Conservation (phyloP, 768 basidiomycete species). For the Trametes cubensis region DNA sequence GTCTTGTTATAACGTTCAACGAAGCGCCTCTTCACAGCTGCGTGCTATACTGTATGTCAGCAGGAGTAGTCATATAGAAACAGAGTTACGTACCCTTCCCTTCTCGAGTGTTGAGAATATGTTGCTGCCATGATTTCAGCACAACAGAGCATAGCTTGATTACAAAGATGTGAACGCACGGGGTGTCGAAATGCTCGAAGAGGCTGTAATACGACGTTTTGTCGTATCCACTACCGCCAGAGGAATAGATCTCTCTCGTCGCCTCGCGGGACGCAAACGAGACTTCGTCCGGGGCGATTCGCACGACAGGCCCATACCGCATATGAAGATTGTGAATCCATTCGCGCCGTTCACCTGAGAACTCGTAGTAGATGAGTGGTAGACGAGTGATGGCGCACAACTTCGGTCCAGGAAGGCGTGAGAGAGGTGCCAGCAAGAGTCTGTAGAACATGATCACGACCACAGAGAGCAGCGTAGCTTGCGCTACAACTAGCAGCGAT, state of each 20-base stretch:
- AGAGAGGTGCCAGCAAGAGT: conserved; percentile 19
- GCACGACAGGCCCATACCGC: conserved; percentile 26
- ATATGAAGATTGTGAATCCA: conserved; percentile 26
- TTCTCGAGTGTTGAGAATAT: conserved; percentile 26
- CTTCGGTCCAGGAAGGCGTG: conserved; percentile 20
- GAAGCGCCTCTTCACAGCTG: conserved; percentile 23
- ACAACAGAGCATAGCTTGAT: no score
- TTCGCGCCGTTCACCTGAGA: conserved; percentile 17
- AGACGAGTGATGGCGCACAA: conserved; percentile 22
- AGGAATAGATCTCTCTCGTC: conserved; percentile 28
- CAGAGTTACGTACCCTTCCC: conserved; percentile 2
- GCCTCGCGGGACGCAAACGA: conserved; percentile 28
- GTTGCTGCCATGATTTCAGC: conserved; percentile 14
- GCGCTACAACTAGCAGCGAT: no score
- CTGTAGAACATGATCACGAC: conserved; percentile 9
- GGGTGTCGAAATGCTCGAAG: conserved; percentile 21
- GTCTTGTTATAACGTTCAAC: conserved; percentile 27
- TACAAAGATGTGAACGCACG: conserved; percentile 10
- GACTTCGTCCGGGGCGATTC: conserved; percentile 27
- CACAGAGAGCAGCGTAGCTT: neutral
- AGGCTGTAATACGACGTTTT: conserved; percentile 23
- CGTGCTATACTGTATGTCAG: conserved; percentile 12
- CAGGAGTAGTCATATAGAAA: neutral
- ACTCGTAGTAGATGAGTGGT: conserved; percentile 27
- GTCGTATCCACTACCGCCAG: conserved; percentile 28